Conservation (phyloP, 805 yeast genomes). For the Candida jianshihensis region DNA sequence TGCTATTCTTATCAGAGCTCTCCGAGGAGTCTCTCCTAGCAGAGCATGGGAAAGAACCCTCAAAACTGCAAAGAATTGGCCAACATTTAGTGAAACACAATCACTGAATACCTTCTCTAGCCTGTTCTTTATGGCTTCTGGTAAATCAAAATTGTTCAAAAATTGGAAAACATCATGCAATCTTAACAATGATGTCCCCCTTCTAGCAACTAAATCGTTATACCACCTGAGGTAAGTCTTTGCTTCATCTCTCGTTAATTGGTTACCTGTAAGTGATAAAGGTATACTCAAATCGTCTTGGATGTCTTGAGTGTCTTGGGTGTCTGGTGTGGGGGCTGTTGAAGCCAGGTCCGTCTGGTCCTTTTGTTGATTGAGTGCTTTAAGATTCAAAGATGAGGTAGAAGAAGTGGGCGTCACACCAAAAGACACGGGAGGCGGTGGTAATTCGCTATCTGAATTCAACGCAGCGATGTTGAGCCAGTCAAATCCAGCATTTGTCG, state of each 20-base stretch:
- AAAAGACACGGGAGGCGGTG: conserved; percentile 50
- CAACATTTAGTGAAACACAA: conserved; percentile 63
- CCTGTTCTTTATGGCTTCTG: conserved; percentile 41
- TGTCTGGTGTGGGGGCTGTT: too few species aligned
- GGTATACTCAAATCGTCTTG: conserved; percentile 43
- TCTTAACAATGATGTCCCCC: conserved; percentile 57
- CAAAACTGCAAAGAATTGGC: conserved; percentile 84
- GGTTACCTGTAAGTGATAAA: conserved; percentile 55
- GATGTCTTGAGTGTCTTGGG: too few species aligned
- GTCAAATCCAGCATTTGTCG: conserved; percentile 41
- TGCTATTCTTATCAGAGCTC: conserved; percentile 42
- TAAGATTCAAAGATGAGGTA: conserved; percentile 12
- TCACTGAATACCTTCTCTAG: conserved; percentile 46
- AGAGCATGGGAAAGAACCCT: conserved; percentile 70
- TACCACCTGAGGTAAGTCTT: conserved; percentile 92
- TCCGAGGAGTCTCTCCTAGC: conserved; percentile 42
- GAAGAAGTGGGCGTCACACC: conserved; percentile 28
- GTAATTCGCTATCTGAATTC: conserved; percentile 23
- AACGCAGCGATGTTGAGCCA: conserved; percentile 43
- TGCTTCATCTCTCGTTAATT: conserved; percentile 70
- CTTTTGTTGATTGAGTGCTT: too few species aligned
- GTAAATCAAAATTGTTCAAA: conserved; percentile 66
- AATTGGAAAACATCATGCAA: conserved; percentile 76
- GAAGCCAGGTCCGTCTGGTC: too few species aligned
- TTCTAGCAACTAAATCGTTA: conserved; percentile 70